These are phyloP conservation scores for Boletellus emodensis DNA, from an alignment of 768 basidiomycete genomes.

Conservation along the genomic window DNA sequence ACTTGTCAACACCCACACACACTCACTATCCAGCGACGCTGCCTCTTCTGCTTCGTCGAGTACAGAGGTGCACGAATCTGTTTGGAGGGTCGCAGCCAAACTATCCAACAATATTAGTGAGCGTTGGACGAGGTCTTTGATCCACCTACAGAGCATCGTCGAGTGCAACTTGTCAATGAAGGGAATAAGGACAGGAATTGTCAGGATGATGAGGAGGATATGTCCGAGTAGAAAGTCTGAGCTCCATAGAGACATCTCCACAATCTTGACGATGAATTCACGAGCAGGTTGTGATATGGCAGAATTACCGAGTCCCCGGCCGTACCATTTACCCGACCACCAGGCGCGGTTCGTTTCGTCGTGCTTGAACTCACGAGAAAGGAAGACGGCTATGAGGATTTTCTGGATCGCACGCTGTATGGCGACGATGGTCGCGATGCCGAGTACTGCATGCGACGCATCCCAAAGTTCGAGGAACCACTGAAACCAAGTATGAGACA, in stretches of 20 bases:
- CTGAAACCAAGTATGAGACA: constrained; percentile 35
- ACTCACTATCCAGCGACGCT: constrained; percentile 85
- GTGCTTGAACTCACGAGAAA: constrained; percentile 96
- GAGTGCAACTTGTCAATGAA: constrained; percentile 88
- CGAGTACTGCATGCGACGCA: constrained; percentile 92
- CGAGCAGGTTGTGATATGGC: constrained; percentile 94
- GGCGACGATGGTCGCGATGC: constrained; percentile 82
- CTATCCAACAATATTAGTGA: constrained; percentile 35
- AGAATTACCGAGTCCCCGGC: constrained; percentile 84
- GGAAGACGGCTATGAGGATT: constrained; percentile 88
- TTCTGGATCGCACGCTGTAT: constrained; percentile 94
- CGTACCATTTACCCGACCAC: constrained; percentile 99
- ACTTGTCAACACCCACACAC: neutral
- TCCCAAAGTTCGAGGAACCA: constrained; percentile 98
- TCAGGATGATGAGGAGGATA: constrained; percentile 82
- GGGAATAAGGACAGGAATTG: constrained; percentile 80
- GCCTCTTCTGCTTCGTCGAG: constrained; percentile 90
- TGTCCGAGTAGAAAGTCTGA: constrained; percentile 91
- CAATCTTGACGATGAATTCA: constrained; percentile 97
- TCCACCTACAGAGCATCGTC: constrained; percentile 79
- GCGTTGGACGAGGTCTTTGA: neutral
- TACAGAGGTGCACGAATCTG: constrained; percentile 92
- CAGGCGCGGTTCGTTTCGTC: constrained; percentile 98
- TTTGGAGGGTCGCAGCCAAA: constrained; percentile 94
- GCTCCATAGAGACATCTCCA: constrained; percentile 95